phyloP scores from a whole-genome alignment of 768 basidiomycete genomes.

The Gymnopilus junonius region DNA sequence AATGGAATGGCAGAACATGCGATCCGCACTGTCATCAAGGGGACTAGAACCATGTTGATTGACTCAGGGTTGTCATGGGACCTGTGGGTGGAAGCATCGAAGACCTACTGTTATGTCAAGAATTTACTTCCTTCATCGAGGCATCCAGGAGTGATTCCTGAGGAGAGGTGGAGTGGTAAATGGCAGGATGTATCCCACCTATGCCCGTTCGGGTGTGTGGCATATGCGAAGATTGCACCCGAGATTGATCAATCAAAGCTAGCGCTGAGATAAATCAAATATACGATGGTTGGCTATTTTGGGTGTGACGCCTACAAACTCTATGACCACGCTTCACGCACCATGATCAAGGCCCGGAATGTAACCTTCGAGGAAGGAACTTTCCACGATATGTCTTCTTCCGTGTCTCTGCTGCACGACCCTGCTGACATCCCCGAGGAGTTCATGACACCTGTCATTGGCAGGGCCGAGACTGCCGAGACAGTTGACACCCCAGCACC shows the following conservation, averaged over 20 bases:
- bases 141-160: conserved; percentile 13
- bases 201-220: no score
- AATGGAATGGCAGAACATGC: conserved; percentile 35
- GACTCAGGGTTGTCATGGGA: conserved; percentile 23
- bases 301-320: conserved; percentile 25
- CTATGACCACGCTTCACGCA: conserved; percentile 8
- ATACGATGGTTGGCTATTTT: conserved; percentile 27
- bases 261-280: conserved; percentile 18
- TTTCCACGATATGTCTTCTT: conserved; percentile 10
- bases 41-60: conserved; percentile 23
- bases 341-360: conserved; percentile 19
- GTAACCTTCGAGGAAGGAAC: conserved; percentile 30
- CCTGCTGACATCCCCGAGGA: not conserved
- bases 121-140: conserved; percentile 16
- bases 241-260: no score
- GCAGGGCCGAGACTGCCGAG: no score
- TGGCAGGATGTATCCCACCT: conserved; percentile 30
- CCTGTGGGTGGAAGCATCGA: conserved; percentile 18
- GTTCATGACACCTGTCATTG: not conserved
- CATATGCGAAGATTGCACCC: no score
- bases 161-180: conserved; percentile 15
- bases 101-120: conserved; percentile 1
- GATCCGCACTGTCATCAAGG: conserved; percentile 30
- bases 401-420: not conserved
- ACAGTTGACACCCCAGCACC: not conserved